phyloP scores from a whole-genome alignment of 768 basidiomycete genomes.

The Mycena pura region DNA sequence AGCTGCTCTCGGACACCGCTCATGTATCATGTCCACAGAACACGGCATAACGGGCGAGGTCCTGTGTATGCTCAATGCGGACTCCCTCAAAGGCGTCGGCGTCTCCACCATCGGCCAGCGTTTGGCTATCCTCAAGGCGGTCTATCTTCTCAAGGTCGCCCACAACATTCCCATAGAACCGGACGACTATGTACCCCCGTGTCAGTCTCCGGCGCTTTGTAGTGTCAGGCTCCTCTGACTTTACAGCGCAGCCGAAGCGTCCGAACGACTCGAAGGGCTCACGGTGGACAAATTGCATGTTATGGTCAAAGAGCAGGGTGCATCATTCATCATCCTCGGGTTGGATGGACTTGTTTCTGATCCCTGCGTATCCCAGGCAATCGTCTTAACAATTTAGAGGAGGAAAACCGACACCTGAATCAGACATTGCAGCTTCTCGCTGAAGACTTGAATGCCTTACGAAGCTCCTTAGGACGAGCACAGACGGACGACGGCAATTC shows the following conservation, averaged over 20 bases:
- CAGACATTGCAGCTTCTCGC: conserved; percentile 65
- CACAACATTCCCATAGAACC: conserved; percentile 84
- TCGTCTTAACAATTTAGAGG: conserved; percentile 72
- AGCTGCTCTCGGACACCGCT: conserved; percentile 12
- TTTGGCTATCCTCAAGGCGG: conserved; percentile 87
- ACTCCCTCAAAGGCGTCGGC: conserved; percentile 85
- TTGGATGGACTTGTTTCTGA: conserved; percentile 4
- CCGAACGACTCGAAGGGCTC: conserved; percentile 58
- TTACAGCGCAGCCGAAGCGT: conserved; percentile 57
- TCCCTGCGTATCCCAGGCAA: conserved; percentile 52
- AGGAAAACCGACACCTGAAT: conserved; percentile 77
- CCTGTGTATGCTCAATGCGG: conserved; percentile 83
- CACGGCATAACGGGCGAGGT: conserved; percentile 93
- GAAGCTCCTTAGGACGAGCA: conserved; percentile 48
- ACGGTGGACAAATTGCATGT: conserved; percentile 72
- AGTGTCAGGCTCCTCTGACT: conserved; percentile 37
- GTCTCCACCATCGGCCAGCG: conserved; percentile 92
- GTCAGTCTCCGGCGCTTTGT: conserved; percentile 53
- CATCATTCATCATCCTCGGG: conserved; percentile 23
- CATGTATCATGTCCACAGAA: conserved; percentile 54
- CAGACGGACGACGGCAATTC: too few species aligned
- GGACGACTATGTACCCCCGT: conserved; percentile 88
- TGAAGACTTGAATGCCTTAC: conserved; percentile 65
- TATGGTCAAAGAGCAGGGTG: conserved; percentile 79
- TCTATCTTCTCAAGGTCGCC: conserved; percentile 88